Conservation (phyloP, 2,329 filamentous ascomycete genomes). For the Colletotrichum caudatum region DNA sequence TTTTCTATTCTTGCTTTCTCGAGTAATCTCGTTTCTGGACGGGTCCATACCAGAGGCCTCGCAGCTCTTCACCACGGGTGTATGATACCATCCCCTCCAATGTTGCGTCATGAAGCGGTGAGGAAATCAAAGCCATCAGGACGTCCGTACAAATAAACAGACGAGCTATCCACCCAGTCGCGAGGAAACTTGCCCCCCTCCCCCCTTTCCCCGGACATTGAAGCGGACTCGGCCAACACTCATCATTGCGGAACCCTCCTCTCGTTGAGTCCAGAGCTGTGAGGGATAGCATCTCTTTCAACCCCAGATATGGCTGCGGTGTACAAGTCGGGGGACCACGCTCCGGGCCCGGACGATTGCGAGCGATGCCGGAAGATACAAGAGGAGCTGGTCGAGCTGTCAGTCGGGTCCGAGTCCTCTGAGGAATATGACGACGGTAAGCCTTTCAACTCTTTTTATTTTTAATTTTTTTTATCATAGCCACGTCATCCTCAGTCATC, state of each 20-base stretch:
- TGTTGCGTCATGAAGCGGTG: slow-evolving; percentile 43
- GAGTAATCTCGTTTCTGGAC: slow-evolving; percentile 27
- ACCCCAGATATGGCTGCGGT: slow-evolving; percentile 13
- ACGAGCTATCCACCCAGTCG: slow-evolving; percentile 10
- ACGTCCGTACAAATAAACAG: slow-evolving; percentile 32
- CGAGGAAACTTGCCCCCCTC: background rate
- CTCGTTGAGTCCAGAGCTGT: background rate
- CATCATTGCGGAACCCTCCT: background rate
- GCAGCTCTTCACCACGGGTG: slow-evolving; percentile 10
- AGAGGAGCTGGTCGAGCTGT: slow-evolving; percentile 31
- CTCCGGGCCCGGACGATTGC: slow-evolving; percentile 27
- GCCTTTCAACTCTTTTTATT: background rate
- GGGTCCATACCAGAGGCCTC: slow-evolving; percentile 7
- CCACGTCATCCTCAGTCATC: background rate
- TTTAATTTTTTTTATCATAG: background rate
- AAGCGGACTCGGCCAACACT: background rate
- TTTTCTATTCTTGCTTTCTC: background rate
- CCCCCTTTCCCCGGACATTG: background rate
- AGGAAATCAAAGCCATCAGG: slow-evolving; percentile 30
- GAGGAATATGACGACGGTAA: slow-evolving; percentile 39
- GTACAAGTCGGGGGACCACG: slow-evolving; percentile 19
- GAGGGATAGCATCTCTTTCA: background rate
- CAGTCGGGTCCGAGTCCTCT: slow-evolving; percentile 22
- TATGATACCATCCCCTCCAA: slow-evolving; percentile 41
- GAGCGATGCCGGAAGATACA: slow-evolving; percentile 40